Percentiles rank a stretch among this genome's conserved stretches.
These are phyloP conservation scores for Choiromyces venosus DNA, from an alignment of 495 filamentous ascomycete genomes.

Conservation along the genomic window DNA sequence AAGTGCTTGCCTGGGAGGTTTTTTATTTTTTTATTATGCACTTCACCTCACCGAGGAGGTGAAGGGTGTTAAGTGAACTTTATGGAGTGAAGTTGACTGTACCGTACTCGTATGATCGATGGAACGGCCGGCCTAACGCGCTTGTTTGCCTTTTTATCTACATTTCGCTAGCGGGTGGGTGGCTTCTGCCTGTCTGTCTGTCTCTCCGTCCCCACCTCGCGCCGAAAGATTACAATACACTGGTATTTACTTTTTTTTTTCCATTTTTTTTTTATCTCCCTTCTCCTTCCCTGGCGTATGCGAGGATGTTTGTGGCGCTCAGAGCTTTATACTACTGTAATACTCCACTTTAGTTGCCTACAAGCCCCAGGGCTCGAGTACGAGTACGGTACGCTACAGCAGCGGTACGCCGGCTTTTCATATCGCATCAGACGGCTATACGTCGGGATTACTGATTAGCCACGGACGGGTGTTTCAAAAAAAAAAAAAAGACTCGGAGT, in stretches of 20 bases:
- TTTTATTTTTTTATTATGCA: background rate
- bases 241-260: constrained; percentile 15
- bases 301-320: background rate
- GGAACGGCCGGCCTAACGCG: background rate
- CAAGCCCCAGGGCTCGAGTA: background rate
- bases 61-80: background rate
- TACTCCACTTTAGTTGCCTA: background rate
- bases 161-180: background rate
- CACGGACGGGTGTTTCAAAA: background rate
- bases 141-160: background rate
- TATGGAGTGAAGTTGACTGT: background rate
- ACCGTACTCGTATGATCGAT: background rate
- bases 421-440: background rate
- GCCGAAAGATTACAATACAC: constrained; percentile 15
- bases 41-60: background rate
- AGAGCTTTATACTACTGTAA: background rate
- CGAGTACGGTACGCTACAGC: background rate
- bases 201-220: no score
- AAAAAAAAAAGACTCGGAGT: background rate
- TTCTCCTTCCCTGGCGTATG: background rate
- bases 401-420: background rate
- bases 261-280: constrained; percentile 15
- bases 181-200: no score
- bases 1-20: background rate
- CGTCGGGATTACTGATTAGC: background rate